phyloP scores from a whole-genome alignment of 352 stramenopile genomes.

The Phytophthora capsici region DNA sequence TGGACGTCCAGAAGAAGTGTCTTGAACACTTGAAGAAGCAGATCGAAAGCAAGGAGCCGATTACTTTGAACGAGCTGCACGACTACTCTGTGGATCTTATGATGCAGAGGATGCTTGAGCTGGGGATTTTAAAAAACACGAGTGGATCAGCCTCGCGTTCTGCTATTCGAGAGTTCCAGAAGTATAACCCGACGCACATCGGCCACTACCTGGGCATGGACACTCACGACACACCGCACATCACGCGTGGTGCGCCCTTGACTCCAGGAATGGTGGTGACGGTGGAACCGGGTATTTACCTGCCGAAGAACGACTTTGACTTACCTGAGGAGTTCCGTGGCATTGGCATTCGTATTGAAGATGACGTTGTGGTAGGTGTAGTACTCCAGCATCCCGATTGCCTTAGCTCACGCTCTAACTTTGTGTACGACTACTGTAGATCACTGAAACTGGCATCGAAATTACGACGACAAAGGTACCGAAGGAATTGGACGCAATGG shows the following conservation, averaged over 20 bases:
- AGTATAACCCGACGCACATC: conserved; percentile 89
- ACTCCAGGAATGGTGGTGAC: conserved; percentile 84
- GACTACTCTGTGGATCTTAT: conserved; percentile 77
- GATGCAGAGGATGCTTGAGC: conserved; percentile 64
- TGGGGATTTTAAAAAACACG: conserved; percentile 62
- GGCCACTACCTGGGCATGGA: conserved; percentile 88
- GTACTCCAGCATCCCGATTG: not conserved
- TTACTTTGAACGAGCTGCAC: conserved; percentile 79
- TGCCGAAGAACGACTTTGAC: conserved; percentile 74
- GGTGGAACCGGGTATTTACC: conserved; percentile 83
- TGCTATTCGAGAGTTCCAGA: conserved; percentile 65
- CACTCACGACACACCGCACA: conserved; percentile 80
- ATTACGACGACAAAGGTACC: conserved; percentile 71
- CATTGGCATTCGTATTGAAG: conserved; percentile 87
- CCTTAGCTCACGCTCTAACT: not conserved
- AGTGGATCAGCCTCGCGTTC: conserved; percentile 36
- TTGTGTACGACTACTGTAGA: conserved; percentile 42
- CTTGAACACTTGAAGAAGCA: conserved; percentile 55
- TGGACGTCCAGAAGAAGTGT: conserved; percentile 82
- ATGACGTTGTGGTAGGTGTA: conserved; percentile 77
- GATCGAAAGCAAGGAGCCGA: conserved; percentile 53
- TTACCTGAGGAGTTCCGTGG: conserved; percentile 79
- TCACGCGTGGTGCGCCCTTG: conserved; percentile 63
- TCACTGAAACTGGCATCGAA: conserved; percentile 78
- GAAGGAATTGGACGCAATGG: conserved; percentile 77